phyloP scores from a whole-genome alignment of 2,329 filamentous ascomycete species.

The Spiromastix sp. region DNA sequence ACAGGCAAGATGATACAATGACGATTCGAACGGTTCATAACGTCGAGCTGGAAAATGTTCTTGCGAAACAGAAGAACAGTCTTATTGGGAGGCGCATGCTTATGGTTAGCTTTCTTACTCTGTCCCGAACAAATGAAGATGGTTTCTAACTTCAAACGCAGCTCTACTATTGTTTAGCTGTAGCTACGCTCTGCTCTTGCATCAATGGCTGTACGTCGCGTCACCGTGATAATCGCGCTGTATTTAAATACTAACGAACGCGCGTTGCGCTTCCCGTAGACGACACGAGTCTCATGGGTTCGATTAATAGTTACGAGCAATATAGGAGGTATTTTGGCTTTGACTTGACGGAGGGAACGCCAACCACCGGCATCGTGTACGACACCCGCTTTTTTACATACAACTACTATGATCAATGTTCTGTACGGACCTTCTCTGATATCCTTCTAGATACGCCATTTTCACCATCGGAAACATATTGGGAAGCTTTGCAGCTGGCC shows the following conservation, averaged over 20 bases:
- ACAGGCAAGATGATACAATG: not conserved
- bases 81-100: conserved; percentile 1
- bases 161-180: conserved; percentile 3
- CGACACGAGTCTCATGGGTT: conserved; percentile 30
- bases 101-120: conserved; percentile 1
- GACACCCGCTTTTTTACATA: not conserved
- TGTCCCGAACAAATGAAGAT: not conserved
- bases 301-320: conserved; percentile 37
- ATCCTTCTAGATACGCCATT: conserved; percentile 24
- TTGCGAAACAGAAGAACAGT: conserved; percentile 4
- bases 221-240: too few species aligned
- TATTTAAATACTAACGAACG: too few species aligned
- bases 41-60: conserved; percentile 2
- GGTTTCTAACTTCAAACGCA: conserved; percentile 1
- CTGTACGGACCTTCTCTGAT: not conserved
- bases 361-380: conserved; percentile 38
- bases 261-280: too few species aligned
- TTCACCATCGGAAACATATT: conserved; percentile 39
- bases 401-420: not conserved
- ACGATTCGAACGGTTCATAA: conserved; percentile 2
- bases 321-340: conserved; percentile 37
- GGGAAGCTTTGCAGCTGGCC: conserved; percentile 34
- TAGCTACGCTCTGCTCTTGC: conserved; percentile 4
- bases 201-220: conserved; percentile 5
- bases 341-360: conserved; percentile 26